These are phyloP conservation scores for Paramecium primaurelia DNA, from an alignment of 73 alveolate genomes.

Conservation along the genomic window DNA sequence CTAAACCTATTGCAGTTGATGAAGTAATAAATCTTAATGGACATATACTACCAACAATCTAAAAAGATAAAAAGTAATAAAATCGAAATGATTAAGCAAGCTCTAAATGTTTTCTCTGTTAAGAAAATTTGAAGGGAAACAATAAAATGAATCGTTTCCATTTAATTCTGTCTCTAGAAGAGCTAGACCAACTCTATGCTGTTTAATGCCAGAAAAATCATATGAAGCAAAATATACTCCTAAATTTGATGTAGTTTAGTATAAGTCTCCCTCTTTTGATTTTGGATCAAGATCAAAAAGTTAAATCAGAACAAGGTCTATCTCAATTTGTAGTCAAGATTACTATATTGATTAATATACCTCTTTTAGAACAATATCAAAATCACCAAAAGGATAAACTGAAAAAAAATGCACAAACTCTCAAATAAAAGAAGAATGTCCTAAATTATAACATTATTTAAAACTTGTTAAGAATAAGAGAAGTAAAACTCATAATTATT, in stretches of 20 bases:
- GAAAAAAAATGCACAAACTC: not conserved
- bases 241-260: not conserved
- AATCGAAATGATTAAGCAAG: not conserved
- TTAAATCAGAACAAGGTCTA: not conserved
- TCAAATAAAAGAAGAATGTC: not conserved
- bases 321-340: not conserved
- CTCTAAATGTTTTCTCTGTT: not conserved
- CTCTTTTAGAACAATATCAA: not conserved
- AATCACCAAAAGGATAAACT: not conserved
- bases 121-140: not conserved
- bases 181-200: not conserved
- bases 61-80: not conserved
- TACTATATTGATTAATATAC: not conserved
- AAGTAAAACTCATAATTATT: not conserved
- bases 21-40: not conserved
- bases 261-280: not conserved
- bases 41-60: not conserved
- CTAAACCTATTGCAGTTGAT: constrained; percentile 28
- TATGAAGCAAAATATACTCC: constrained; percentile 43
- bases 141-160: not conserved
- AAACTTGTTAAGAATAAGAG: not conserved
- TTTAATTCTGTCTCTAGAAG: not conserved
- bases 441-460: not conserved
- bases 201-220: not conserved
- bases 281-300: not conserved